Base-by-base conservation (phyloP, 2,329 filamentous ascomycete genomes). In the Colletotrichum costaricense region DNA sequence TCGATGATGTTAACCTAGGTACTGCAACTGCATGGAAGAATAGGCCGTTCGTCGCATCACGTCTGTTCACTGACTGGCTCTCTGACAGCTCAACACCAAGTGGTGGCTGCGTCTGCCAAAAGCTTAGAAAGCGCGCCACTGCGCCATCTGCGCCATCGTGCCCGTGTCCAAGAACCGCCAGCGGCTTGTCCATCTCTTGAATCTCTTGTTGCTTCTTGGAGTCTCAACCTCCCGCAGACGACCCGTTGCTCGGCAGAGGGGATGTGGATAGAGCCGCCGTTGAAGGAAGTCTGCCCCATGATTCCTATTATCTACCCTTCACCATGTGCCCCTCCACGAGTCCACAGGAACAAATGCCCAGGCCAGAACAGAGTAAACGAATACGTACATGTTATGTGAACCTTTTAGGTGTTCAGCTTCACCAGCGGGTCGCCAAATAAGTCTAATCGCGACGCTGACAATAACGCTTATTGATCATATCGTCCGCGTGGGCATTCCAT, bases 361-460 rank as follows among this genome's bases (percentile, higher is more conserved):
- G 30, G 28, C 35, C 55, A 30, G 49, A 5, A 9, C 30, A 38
- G 30, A 19, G 49, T 7, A 16, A 42, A 42, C 8, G 30, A 38
- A 26, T 63, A 73, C 70, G 67, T 71, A 70, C 46, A 57, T 22
- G 46, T 70, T 73, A 70, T 60, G 46, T 46, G 56, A 73, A 64
- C 60, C 71, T 66, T 49, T 70, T 73, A 70, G 60, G 71, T 70
- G 35, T 71, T 12, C 42, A 26, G 59, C 28, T 58, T 24, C 42
- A 49, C 28, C 30, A 24, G 52, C 38, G 66, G 46, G 60, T n/a
- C 54, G n/a, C 14, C n/a, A 2, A 49, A 28, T 12, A 56, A 30
- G 46, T 22, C 60, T 62, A 62, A 66, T 70, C 67, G n/a, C 59
- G 6, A 35, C 38, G 26, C 46, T 38, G 55, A 65, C 60, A 70